Evolutionary conservation across 1,284 basidiomycete genomes (phyloP), one percentile per base, ranked within the genome.

Genomic region (Cutaneotrichosporon cyanovorans): DNA sequence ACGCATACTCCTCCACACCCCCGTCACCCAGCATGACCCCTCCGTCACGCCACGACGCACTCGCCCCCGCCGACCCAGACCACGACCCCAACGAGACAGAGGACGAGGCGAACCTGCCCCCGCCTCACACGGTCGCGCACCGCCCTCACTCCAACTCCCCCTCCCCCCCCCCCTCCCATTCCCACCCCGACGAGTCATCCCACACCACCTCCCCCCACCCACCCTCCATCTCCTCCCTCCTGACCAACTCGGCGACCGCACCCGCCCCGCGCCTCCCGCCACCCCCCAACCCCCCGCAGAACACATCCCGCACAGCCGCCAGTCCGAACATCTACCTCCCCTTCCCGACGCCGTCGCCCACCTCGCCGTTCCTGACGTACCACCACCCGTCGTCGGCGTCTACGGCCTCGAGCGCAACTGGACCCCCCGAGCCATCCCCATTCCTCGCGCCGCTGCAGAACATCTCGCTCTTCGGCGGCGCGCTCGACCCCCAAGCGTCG

Each of bases 301-400:
- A n/a, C n/a, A n/a, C n/a, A 0, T 46, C 56, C 3, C 42, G 61
- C 10, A 45, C 60, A 36, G 59, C 54, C 1, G 42, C 52, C 16
- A 66, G 63, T 37, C 65, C 64, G 1, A 64, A 58, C 23, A 53
- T 70, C 23, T 68, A 66, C 57, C 60, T 70, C 16, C 66, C 68
- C 6, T 70, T 70, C 52, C 68, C 68, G 2, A 66, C 68, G 0
- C 68, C 68, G 7, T 68, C 66, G 1, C 68, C 65, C 3, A 66
- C 68, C 1, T 67, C 66, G 21, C 67, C 65, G 1, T 68, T 69
- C 56, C 49, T 68, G 18, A 60, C 58, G 15, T 61, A 62, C 42
- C 25, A 28, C 25, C 49, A 57, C 33, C 22, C 42, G 10, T 48
- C 45, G 45, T 30, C 31, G 16, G 37, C 51, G 2, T 30, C 40